phyloP scores from a whole-genome alignment of 257 asterid genomes.

The Verbena officinalis region DNA sequence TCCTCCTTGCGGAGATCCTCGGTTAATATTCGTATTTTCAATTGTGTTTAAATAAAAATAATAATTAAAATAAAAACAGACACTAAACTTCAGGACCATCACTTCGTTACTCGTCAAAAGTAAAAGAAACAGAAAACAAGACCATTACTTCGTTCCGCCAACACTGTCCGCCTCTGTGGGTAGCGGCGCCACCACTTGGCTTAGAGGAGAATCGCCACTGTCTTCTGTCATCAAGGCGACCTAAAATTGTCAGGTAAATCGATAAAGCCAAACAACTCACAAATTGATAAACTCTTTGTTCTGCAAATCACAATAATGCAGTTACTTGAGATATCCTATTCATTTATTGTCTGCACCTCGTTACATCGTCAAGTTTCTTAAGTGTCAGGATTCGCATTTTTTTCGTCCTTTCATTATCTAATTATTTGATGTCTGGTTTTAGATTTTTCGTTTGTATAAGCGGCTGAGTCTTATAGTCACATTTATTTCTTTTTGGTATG shows the following conservation, averaged over 20 bases:
- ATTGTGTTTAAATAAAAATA: too few relatives aligned
- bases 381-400: neutral
- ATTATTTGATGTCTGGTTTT: neutral
- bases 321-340: neutral
- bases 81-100: too few relatives aligned
- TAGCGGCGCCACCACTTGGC: too few relatives aligned
- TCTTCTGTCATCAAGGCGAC: slow-evolving; percentile 11
- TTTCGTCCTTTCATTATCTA: neutral
- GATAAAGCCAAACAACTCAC: neutral
- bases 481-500: neutral
- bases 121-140: too few relatives aligned
- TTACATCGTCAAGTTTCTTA: neutral
- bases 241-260: slow-evolving; percentile 15
- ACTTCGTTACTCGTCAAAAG: too few relatives aligned
- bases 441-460: too few relatives aligned
- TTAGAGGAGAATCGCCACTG: too few relatives aligned
- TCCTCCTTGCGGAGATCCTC: too few relatives aligned
- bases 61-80: too few relatives aligned
- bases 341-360: neutral
- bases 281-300: slow-evolving; percentile 8
- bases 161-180: too few relatives aligned
- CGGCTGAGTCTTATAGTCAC: neutral
- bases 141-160: too few relatives aligned
- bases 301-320: neutral
- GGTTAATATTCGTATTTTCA: too few relatives aligned